Percentiles rank a stretch among this genome's conserved stretches.
phyloP scores from a whole-genome alignment of 2,329 filamentous ascomycete genomes.

The Sclerotinia subarctica region DNA sequence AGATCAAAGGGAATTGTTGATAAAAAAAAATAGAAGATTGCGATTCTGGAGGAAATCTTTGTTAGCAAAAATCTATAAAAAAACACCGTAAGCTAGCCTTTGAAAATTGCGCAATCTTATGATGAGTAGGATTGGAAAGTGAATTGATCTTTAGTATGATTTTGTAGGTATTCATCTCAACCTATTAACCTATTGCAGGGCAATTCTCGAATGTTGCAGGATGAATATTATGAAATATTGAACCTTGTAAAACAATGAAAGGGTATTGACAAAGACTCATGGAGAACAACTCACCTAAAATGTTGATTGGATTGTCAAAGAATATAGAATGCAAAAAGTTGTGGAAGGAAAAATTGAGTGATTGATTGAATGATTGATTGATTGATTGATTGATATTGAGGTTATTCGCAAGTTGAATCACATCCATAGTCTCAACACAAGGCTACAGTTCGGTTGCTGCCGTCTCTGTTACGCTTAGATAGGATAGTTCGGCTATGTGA shows the following conservation, averaged over 20 bases:
- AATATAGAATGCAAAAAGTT: background rate
- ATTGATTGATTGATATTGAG: background rate
- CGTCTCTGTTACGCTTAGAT: background rate
- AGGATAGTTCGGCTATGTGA: background rate
- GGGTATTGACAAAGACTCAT: background rate
- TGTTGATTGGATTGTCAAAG: background rate
- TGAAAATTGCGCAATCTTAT: background rate
- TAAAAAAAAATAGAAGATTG: slow-evolving; percentile 2
- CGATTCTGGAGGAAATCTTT: slow-evolving; percentile 6
- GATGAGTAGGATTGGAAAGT: background rate
- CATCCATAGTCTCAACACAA: background rate
- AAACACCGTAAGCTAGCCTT: background rate
- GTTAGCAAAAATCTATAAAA: slow-evolving; percentile 7
- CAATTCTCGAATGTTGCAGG: background rate
- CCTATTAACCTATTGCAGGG: background rate
- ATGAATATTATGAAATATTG: background rate
- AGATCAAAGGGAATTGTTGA: background rate
- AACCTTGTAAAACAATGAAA: background rate
- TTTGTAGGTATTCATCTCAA: background rate
- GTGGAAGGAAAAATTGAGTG: background rate
- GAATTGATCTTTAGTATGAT: slow-evolving; percentile 9
- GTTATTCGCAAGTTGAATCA: background rate
- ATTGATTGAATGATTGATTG: background rate
- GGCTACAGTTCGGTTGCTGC: slow-evolving; percentile 1
- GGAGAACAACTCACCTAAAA: background rate